Evolutionary conservation across 331 rosid species (phyloP), one percentile per base, ranked within the genome.

Genomic region (Stylosanthes scabra): DNA sequence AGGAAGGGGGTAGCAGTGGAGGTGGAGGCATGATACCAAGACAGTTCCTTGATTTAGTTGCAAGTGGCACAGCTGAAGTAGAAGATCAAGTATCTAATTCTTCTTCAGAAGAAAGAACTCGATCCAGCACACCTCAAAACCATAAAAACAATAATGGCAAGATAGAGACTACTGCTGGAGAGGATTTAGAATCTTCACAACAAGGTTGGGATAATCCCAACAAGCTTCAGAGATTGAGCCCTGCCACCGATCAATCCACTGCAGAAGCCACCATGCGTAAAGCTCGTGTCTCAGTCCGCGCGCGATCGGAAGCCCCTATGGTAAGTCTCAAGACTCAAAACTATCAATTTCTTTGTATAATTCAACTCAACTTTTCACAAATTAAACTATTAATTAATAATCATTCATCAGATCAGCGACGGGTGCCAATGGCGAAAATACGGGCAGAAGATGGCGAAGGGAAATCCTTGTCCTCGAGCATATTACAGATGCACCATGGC

Each of bases 351-450:
- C 27, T 64, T 16, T 29, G 34, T 3, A 34, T 34, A n/a, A 34
- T 34, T 34, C 39, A 61, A 9, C 14, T 12, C 37, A 34, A 34
- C 5, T 0, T 12, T 14, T 3, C 7, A 72, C 1, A 25, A 8
- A 40, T 9, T 14, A 34, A 34, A 34, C 4, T 34, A 0, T 3
- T 6, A 34, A 34, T n/a, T 20, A 46, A 46, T 46, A 13, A 10
- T 16, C n/a, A n/a, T n/a, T n/a, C n/a, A n/a, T 58, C 83, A 91
- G 97, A 91, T 91, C 28, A 79, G 83, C 28, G 97, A 91, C 72
- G 97, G 97, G 10, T 91, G 96, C 40, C 96, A 91, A 83, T 91
- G 97, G 97, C 70, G 96, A 65, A 91, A 91, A 66, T 91, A 91
- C 31, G 97, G 97, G 1, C 97, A 91, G 57, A 91, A 91, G 49